A percentile compares a stretch with the other conserved stretches of the same genome.
Evolutionary conservation across 495 filamentous ascomycete genomes (phyloP).

Genomic region (Xylaria bambusicola): DNA sequence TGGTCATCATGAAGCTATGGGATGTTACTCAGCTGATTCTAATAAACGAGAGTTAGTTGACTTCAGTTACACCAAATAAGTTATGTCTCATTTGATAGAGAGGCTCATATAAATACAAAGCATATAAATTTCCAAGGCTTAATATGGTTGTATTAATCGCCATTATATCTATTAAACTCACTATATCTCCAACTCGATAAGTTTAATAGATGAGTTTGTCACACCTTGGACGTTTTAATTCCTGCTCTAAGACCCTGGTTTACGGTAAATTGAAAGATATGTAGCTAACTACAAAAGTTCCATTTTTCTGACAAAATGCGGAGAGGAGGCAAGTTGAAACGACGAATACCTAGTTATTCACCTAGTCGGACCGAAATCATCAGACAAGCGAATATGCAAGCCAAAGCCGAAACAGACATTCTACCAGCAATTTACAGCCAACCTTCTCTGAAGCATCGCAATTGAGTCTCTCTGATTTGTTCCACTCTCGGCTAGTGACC

Average conservation of each 20-base stretch:
- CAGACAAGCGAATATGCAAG: background rate
- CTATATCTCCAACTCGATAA: background rate
- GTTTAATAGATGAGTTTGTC: background rate
- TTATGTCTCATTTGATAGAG: background rate
- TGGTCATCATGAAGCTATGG: background rate
- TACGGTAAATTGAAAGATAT: background rate
- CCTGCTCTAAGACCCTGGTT: too few species aligned
- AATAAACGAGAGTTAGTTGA: background rate
- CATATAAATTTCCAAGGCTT: background rate
- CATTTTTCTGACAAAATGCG: too few species aligned
- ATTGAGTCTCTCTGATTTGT: background rate
- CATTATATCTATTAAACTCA: background rate
- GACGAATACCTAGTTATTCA: background rate
- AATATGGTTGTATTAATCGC: background rate
- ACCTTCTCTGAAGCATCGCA: background rate
- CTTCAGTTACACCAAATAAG: background rate
- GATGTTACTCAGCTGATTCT: background rate
- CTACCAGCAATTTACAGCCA: background rate
- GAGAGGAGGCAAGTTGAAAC: background rate
- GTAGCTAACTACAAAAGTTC: too few species aligned
- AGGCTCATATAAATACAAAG: too few species aligned
- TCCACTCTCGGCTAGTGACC: background rate
- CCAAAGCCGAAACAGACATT: background rate
- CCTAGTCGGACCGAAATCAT: background rate
- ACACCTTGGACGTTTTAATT: too few species aligned